Conservation (phyloP, 2,329 filamentous ascomycete genomes). For the Fusarium oxysporum region DNA sequence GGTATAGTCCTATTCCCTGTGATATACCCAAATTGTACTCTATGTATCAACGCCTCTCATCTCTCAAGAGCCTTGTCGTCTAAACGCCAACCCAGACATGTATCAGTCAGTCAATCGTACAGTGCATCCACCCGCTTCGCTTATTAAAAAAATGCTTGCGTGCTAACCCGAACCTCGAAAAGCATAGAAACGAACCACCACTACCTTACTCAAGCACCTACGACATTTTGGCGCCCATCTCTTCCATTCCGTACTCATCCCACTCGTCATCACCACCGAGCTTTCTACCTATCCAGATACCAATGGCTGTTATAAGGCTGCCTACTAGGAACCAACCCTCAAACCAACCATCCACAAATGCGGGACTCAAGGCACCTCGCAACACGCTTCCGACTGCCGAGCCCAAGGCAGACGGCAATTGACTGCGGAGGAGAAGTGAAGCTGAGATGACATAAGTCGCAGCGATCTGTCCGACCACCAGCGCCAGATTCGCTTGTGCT, state of each 20-base stretch:
- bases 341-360: conserved; percentile 80
- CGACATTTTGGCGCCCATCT: conserved; percentile 77
- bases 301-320: conserved; percentile 73
- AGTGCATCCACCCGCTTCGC: conserved; percentile 11
- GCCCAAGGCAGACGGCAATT: conserved; percentile 81
- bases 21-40: conserved; percentile 16
- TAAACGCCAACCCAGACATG: conserved; percentile 27
- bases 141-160: conserved; percentile 15
- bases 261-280: conserved; percentile 69
- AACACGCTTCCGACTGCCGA: conserved; percentile 82
- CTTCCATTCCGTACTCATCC: conserved; percentile 72
- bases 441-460: conserved; percentile 89
- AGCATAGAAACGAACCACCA: conserved; percentile 15
- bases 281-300: conserved; percentile 78
- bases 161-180: conserved; percentile 21
- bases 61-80: neutral
- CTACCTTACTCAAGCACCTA: conserved; percentile 19
- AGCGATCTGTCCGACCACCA: conserved; percentile 82
- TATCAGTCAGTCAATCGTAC: conserved; percentile 21
- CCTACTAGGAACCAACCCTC: conserved; percentile 85
- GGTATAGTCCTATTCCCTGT: neutral
- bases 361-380: conserved; percentile 75
- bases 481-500: conserved; percentile 80
- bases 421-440: conserved; percentile 80
- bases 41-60: conserved; percentile 22